Conservation (phyloP, 352 stramenopile genomes). For the Phytophthora megakarya region DNA sequence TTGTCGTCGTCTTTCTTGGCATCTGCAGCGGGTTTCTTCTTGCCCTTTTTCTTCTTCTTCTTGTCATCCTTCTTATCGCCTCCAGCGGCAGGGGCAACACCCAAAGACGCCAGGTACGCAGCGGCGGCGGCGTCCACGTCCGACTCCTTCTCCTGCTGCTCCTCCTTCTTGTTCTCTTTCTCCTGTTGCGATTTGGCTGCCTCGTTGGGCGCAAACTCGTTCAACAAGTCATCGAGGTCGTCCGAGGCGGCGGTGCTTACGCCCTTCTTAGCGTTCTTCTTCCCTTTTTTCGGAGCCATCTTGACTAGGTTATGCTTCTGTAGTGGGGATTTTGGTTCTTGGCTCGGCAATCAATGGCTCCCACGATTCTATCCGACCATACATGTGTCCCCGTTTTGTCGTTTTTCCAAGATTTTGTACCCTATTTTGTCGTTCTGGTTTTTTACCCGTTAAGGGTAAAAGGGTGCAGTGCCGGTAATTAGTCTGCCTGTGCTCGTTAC, state of each 20-base stretch:
- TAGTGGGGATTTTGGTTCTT: slow-evolving; percentile 21
- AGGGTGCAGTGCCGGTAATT: too few relatives aligned
- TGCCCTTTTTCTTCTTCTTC: slow-evolving; percentile 88
- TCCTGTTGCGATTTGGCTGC: slow-evolving; percentile 18
- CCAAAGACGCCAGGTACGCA: slow-evolving; percentile 77
- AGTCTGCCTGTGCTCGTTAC: too few relatives aligned
- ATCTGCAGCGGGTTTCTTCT: slow-evolving; percentile 64
- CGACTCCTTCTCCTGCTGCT: slow-evolving; percentile 28
- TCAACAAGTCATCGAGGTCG: slow-evolving; percentile 77
- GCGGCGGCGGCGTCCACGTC: slow-evolving; percentile 74
- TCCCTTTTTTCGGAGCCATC: slow-evolving; percentile 85
- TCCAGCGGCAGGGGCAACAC: slow-evolving; percentile 56
- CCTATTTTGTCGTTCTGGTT: slow-evolving; percentile 18
- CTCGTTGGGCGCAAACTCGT: slow-evolving; percentile 57
- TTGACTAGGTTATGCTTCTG: background rate
- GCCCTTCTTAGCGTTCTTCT: slow-evolving; percentile 73
- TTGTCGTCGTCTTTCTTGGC: slow-evolving; percentile 71
- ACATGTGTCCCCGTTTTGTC: too few relatives aligned
- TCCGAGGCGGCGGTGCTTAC: slow-evolving; percentile 40
- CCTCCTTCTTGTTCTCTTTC: slow-evolving; percentile 14
- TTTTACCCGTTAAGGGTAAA: too few relatives aligned
- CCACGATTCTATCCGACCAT: slow-evolving; percentile 10
- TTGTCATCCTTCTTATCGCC: slow-evolving; percentile 80
- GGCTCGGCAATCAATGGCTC: slow-evolving; percentile 38
- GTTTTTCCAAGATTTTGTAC: too few relatives aligned